These are phyloP conservation scores for Thuidium tamariscinum DNA, from an alignment of 225 moss, liverwort and hornwort genomes.

Conservation along the genomic window DNA sequence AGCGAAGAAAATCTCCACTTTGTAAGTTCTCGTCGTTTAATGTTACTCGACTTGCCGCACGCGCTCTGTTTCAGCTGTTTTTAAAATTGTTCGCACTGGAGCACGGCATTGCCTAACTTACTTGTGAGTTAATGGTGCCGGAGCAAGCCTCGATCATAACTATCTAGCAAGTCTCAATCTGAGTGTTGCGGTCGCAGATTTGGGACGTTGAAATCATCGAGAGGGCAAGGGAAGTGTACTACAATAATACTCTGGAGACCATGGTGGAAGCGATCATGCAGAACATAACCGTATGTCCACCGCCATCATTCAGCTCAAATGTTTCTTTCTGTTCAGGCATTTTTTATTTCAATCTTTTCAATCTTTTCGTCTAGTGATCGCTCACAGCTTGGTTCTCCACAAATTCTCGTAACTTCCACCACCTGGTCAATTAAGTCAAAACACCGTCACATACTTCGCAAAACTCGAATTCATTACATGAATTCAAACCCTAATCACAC, in stretches of 20 bases:
- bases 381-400: no score
- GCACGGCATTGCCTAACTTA: not conserved
- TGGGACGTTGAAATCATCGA: constrained; percentile 68
- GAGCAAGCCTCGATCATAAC: not conserved
- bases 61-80: not conserved
- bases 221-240: constrained; percentile 40
- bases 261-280: constrained; percentile 24
- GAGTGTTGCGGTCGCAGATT: not conserved
- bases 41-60: not conserved
- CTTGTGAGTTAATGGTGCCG: not conserved
- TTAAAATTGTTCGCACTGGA: not conserved
- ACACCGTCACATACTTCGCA: no score
- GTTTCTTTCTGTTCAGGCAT: not conserved
- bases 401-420: no score
- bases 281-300: constrained; percentile 39
- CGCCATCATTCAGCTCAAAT: not conserved
- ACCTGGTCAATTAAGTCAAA: no score
- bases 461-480: no score
- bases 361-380: not conserved
- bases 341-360: not conserved
- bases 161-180: not conserved
- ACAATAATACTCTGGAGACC: constrained; percentile 15
- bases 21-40: constrained; percentile 1
- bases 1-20: constrained; percentile 60
- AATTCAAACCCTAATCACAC: no score